Base-by-base conservation (phyloP, 352 stramenopile genomes). In the Achlya hypogyna region DNA sequence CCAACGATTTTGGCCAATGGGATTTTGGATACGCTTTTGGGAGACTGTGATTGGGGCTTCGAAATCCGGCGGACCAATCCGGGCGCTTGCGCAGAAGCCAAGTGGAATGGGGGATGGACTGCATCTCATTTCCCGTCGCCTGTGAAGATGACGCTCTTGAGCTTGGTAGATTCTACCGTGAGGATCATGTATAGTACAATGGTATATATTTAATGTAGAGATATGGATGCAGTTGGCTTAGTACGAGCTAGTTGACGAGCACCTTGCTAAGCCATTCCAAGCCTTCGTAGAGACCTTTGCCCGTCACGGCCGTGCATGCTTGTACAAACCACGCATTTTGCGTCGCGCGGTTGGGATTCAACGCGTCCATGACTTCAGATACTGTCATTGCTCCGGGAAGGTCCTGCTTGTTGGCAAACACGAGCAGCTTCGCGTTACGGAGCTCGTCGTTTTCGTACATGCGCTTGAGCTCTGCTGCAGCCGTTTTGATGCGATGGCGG, bases 391-490 rank as follows among this genome's bases (percentile, higher is more conserved):
- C 47, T 40, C 73, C 42, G 14, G 65, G 52, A 14, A 80, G 32
- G 54, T 79, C 76, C 31, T 80, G 71, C 62, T 83, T 87, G 73
- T 81, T 79, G 29, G 77, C 77, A 65, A 75, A 80, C 47, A 87
- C 67, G 8, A 91, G 65, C 12, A 89, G 53, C 31, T 66, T 64
- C 0, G 63, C 51, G 25, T 63, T 35, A 8, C 54, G 54, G 16
- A 88, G 68, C 18, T 72, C 69, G 2, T 82, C 65, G 40, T 79
- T 59, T 9, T 78, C 42, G 31, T 87, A 73, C 18, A 87, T 70
- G 0, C 59, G 53, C 10, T 76, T 42, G 6, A 88, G 60, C 42
- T 86, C 75, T 5, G 67, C 42, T 0, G 69, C 56, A 0, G 79
- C 80, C 40, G 76, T 70, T 18, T 79, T 69, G 14, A 94, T 66